A percentile compares a stretch with the other conserved stretches of the same genome.
These are phyloP conservation scores for Phytopythium boreale DNA, from an alignment of 352 stramenopile genomes.

Conservation along the genomic window DNA sequence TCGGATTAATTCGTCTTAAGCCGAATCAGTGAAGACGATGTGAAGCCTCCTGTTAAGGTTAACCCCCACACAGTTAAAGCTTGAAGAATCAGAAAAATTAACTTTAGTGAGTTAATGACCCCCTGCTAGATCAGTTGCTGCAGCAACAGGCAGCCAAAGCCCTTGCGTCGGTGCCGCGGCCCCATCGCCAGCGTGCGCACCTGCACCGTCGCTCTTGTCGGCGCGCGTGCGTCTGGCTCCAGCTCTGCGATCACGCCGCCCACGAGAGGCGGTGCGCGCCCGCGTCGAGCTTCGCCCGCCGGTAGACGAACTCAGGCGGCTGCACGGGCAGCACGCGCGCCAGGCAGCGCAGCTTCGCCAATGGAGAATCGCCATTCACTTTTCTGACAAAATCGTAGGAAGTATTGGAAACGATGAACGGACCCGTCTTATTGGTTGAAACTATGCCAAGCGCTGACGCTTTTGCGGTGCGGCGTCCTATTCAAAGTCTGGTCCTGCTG, in stretches of 20 bases:
- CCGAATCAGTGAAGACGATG: no score
- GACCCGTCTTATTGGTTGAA: neutral
- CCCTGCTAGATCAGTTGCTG: slow-evolving; percentile 29
- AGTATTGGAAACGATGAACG: neutral
- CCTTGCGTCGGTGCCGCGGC: slow-evolving; percentile 27
- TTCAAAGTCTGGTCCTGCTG: neutral
- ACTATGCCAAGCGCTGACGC: neutral
- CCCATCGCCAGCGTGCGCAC: slow-evolving; percentile 43
- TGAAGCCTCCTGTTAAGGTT: no score
- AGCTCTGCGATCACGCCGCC: slow-evolving; percentile 41
- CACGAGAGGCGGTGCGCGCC: slow-evolving; percentile 33
- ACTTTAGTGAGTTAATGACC: no score
- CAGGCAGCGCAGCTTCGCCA: no score
- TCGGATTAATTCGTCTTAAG: no score
- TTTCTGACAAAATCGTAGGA: slow-evolving; percentile 1
- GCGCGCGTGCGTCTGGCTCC: slow-evolving; percentile 20
- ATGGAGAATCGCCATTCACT: no score
- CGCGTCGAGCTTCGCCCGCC: slow-evolving; percentile 44
- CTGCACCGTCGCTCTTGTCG: slow-evolving; percentile 22
- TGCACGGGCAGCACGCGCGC: slow-evolving; percentile 66
- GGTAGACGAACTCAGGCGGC: slow-evolving; percentile 59
- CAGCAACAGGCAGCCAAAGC: slow-evolving; percentile 36
- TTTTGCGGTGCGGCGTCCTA: neutral
- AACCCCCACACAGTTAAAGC: no score
- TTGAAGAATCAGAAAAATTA: no score